These are phyloP conservation scores for Kwoniella sp. DNA, from an alignment of 768 basidiomycete species.

Conservation along the genomic window DNA sequence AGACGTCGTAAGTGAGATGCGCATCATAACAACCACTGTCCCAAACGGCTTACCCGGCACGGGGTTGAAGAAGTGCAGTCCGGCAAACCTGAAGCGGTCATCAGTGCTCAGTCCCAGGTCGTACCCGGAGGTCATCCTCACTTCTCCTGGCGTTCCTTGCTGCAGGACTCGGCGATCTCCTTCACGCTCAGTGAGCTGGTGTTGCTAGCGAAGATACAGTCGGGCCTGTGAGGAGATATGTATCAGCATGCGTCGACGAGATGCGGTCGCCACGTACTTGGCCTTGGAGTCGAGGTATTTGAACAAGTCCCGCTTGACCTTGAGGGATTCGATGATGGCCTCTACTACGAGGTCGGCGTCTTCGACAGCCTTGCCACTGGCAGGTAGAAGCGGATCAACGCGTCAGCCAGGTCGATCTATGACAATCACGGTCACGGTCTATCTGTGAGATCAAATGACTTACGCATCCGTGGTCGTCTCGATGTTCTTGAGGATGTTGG, in stretches of 20 bases:
- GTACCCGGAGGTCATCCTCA: no score
- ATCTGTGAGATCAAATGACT: conserved; percentile 9
- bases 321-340: conserved; percentile 53
- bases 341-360: conserved; percentile 52
- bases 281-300: conserved; percentile 49
- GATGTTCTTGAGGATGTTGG: conserved; percentile 47
- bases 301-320: conserved; percentile 53
- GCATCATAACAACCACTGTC: conserved; percentile 22
- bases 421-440: no score
- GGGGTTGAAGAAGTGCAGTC: conserved; percentile 54
- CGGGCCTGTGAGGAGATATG: background rate
- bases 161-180: conserved; percentile 50
- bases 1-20: background rate
- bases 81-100: conserved; percentile 47
- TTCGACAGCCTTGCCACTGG: conserved; percentile 45
- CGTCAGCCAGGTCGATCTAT: background rate
- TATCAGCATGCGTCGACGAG: background rate
- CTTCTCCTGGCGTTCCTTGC: conserved; percentile 41
- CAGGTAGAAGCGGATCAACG: no score
- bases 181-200: conserved; percentile 51
- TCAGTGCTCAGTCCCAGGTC: no score
- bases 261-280: conserved; percentile 35
- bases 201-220: conserved; percentile 53
- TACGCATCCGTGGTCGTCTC: conserved; percentile 51
- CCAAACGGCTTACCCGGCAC: conserved; percentile 26